These are phyloP conservation scores for Penicillium mononematosum DNA, from an alignment of 495 filamentous ascomycete species.

Conservation along the genomic window DNA sequence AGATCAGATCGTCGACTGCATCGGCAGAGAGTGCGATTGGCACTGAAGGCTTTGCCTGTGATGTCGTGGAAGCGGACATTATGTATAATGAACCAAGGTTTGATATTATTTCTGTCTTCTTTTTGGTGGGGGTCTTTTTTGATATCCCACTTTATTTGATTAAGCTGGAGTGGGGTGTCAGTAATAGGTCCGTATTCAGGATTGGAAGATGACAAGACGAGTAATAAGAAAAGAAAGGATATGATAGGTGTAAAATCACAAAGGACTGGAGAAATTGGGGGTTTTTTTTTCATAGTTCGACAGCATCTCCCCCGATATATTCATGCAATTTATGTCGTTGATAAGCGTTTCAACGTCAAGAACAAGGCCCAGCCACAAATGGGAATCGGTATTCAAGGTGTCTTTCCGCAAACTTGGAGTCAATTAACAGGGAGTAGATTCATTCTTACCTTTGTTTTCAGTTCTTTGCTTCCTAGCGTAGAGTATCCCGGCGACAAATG, in stretches of 20 bases:
- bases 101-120: conserved; percentile 4
- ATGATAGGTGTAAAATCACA: not conserved
- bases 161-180: conserved; percentile 12
- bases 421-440: not conserved
- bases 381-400: not conserved
- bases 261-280: not conserved
- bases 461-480: conserved; percentile 12
- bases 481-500: conserved; percentile 11
- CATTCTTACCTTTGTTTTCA: conserved; percentile 26
- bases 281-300: not conserved
- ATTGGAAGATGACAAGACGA: not conserved
- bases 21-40: conserved; percentile 60
- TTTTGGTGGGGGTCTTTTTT: conserved; percentile 7
- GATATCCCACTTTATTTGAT: conserved; percentile 9
- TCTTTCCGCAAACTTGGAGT: not conserved
- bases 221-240: not conserved
- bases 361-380: conserved; percentile 7
- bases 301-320: not conserved
- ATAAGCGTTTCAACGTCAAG: conserved; percentile 20
- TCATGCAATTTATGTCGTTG: conserved; percentile 9
- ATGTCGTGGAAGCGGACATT: conserved; percentile 19
- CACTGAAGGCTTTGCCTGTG: conserved; percentile 33
- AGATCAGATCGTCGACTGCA: conserved; percentile 83
- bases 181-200: not conserved
- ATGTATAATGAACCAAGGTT: conserved; percentile 5